These are phyloP conservation scores for Blepharisma japonicum DNA, from an alignment of 73 alveolate species.

Conservation along the genomic window DNA sequence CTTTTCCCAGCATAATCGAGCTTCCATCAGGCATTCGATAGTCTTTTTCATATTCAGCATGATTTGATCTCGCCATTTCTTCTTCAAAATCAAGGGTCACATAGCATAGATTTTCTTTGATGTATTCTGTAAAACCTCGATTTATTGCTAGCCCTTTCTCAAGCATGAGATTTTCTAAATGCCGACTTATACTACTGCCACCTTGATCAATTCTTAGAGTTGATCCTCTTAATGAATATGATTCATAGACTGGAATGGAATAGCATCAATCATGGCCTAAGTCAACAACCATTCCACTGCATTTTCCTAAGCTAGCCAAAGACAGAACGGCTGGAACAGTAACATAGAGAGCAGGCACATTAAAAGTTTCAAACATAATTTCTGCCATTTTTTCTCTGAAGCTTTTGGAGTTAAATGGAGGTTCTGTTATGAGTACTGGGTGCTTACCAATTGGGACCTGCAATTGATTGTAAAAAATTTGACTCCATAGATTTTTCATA, in stretches of 20 bases:
- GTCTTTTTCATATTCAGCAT: conserved; percentile 51
- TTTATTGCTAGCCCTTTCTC: conserved; percentile 78
- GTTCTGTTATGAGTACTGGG: conserved; percentile 82
- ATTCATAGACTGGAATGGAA: conserved; percentile 97
- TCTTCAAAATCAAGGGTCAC: conserved; percentile 76
- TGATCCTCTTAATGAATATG: conserved; percentile 75
- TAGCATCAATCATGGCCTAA: conserved; percentile 97
- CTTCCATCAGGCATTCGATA: conserved; percentile 80
- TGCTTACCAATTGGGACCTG: conserved; percentile 84
- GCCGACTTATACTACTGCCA: conserved; percentile 83
- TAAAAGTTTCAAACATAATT: conserved; percentile 79
- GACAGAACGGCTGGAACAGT: conserved; percentile 94
- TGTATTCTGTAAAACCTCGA: too few species aligned
- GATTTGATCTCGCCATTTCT: conserved; percentile 54
- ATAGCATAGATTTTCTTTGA: conserved; percentile 87
- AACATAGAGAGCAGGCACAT: conserved; percentile 92
- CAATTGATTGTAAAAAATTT: conserved; percentile 76
- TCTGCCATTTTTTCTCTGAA: conserved; percentile 78
- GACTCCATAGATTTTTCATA: conserved; percentile 83
- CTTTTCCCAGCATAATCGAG: conserved; percentile 49
- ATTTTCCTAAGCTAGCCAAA: conserved; percentile 88
- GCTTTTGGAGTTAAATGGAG: conserved; percentile 83
- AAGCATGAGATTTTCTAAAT: conserved; percentile 51
- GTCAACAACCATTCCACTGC: conserved; percentile 95
- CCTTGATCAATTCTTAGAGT: conserved; percentile 76